A percentile compares a stretch with the other conserved stretches of the same genome.
Conservation (phyloP, 2,329 filamentous ascomycete genomes). For the Alternaria panax region DNA sequence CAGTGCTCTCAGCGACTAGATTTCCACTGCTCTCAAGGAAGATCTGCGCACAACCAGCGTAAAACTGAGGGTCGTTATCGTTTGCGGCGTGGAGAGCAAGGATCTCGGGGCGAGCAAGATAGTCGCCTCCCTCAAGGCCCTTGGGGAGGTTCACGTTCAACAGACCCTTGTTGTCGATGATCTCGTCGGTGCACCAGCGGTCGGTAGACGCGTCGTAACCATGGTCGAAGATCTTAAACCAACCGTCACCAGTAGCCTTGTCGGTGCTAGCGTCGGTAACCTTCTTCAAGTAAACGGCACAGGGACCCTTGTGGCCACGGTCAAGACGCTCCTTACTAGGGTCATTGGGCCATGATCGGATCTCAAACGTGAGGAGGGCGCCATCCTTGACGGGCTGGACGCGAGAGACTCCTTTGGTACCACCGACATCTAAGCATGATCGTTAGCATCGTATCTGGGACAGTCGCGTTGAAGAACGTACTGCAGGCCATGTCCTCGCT, state of each 20-base stretch:
- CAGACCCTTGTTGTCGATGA: slow-evolving; percentile 70
- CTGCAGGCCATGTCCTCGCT: slow-evolving; percentile 75
- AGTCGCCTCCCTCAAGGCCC: slow-evolving; percentile 69
- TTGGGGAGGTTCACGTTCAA: slow-evolving; percentile 68
- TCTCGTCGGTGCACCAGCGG: slow-evolving; percentile 74
- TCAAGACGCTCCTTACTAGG: slow-evolving; percentile 65
- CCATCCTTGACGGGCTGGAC: slow-evolving; percentile 59
- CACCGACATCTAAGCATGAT: slow-evolving; percentile 53
- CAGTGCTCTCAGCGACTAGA: slow-evolving; percentile 60
- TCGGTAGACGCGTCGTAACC: slow-evolving; percentile 65
- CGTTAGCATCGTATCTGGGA: slow-evolving; percentile 16
- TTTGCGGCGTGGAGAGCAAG: slow-evolving; percentile 71
- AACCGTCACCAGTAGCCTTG: slow-evolving; percentile 65
- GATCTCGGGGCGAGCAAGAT: slow-evolving; percentile 75
- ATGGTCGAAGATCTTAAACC: slow-evolving; percentile 80
- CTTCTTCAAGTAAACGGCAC: slow-evolving; percentile 76
- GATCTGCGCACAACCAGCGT: slow-evolving; percentile 74
- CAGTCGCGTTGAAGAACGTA: slow-evolving; percentile 48
- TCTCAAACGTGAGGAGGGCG: slow-evolving; percentile 70
- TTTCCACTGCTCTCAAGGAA: slow-evolving; percentile 63
- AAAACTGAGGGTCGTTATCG: slow-evolving; percentile 69
- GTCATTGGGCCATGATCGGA: slow-evolving; percentile 67
- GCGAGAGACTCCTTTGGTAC: slow-evolving; percentile 58
- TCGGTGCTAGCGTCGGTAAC: slow-evolving; percentile 65
- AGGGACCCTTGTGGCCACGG: slow-evolving; percentile 70